These are phyloP conservation scores for Colletotrichum orchidophilum DNA, from an alignment of 2,329 filamentous ascomycete species.

Conservation along the genomic window DNA sequence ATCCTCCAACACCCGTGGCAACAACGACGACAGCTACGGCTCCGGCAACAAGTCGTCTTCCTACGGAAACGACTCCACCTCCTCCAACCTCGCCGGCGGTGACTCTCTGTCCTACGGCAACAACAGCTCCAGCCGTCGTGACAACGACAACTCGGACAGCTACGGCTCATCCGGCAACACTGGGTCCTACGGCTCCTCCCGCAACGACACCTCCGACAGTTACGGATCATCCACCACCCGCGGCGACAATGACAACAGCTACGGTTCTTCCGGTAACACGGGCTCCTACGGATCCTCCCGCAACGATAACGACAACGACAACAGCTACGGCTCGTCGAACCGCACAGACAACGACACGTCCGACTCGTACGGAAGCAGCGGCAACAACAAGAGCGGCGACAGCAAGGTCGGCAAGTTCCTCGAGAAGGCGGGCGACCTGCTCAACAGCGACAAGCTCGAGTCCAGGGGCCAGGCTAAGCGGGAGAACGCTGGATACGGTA, in stretches of 20 bases:
- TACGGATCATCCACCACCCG: neutral
- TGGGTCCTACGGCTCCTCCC: neutral
- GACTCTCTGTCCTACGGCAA: slow-evolving; percentile 37
- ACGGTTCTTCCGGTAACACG: slow-evolving; percentile 37
- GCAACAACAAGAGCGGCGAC: slow-evolving; percentile 43
- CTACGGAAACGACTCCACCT: slow-evolving; percentile 17
- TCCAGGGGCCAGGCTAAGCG: slow-evolving; percentile 62
- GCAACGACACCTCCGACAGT: slow-evolving; percentile 40
- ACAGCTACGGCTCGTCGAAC: slow-evolving; percentile 29
- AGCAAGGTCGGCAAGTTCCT: slow-evolving; percentile 65
- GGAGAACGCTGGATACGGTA: slow-evolving; percentile 48
- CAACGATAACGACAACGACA: slow-evolving; percentile 36
- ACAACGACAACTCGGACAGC: slow-evolving; percentile 29
- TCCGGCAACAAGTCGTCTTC: slow-evolving; percentile 29
- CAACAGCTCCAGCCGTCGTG: slow-evolving; percentile 33
- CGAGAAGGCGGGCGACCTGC: slow-evolving; percentile 63
- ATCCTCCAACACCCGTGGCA: neutral
- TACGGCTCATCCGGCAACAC: slow-evolving; percentile 36
- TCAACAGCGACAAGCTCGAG: slow-evolving; percentile 57
- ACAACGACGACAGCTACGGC: slow-evolving; percentile 33
- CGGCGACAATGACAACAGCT: slow-evolving; percentile 37
- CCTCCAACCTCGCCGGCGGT: slow-evolving; percentile 32
- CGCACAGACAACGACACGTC: slow-evolving; percentile 34
- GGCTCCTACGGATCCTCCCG: slow-evolving; percentile 35
- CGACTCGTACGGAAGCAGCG: slow-evolving; percentile 35